Conservation (phyloP, 495 filamentous ascomycete genomes). For the Choiromyces venosus region DNA sequence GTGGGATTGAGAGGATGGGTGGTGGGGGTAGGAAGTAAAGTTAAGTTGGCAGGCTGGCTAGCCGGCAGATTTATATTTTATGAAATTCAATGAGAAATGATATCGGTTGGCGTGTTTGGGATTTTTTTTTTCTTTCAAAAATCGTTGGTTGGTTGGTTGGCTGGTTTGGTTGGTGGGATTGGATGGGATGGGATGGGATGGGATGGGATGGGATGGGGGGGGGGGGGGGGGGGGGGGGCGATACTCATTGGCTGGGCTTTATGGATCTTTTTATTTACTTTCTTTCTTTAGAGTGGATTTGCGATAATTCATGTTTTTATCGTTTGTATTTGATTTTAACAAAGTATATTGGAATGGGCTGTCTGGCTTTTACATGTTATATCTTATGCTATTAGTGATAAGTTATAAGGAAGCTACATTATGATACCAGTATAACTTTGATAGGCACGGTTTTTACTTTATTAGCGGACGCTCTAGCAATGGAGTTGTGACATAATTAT, state of each 20-base stretch:
- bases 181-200: background rate
- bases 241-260: background rate
- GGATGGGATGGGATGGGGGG: background rate
- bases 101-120: background rate
- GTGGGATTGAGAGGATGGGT: slow-evolving; percentile 33
- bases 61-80: background rate
- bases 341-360: background rate
- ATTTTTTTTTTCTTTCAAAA: too few relatives aligned
- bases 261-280: background rate
- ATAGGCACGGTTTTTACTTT: background rate
- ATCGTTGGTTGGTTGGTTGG: background rate
- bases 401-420: background rate
- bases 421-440: too few relatives aligned
- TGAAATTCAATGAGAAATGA: background rate
- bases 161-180: background rate
- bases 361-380: background rate
- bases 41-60: background rate
- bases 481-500: background rate
- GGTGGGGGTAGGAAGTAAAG: slow-evolving; percentile 17
- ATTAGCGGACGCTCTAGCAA: background rate
- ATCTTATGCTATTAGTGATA: background rate
- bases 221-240: too few relatives aligned
- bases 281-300: background rate
- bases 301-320: background rate
- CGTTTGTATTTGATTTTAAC: background rate